phyloP scores from a whole-genome alignment of 2,329 filamentous ascomycete species.

The Drechslera avenae region DNA sequence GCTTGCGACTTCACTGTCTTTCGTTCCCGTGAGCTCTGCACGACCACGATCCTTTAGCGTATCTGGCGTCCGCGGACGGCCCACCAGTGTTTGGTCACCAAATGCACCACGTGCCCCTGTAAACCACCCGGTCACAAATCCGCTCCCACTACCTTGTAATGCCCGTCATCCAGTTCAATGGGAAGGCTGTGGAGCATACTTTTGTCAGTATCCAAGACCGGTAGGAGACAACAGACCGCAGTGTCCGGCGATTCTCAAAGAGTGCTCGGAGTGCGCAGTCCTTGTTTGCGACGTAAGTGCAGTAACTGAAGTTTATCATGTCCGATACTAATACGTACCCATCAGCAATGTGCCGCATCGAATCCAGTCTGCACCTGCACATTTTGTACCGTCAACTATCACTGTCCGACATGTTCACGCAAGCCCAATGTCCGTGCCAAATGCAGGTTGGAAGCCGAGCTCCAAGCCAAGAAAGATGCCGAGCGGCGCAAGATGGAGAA shows the following conservation, averaged over 20 bases:
- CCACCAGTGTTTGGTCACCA: constrained; percentile 34
- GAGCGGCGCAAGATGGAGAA: constrained; percentile 37
- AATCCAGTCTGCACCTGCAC: constrained; percentile 46
- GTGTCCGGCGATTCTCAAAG: constrained; percentile 45
- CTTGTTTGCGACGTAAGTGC: constrained; percentile 50
- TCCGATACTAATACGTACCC: constrained; percentile 12
- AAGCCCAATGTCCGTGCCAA: constrained; percentile 42
- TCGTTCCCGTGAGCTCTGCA: constrained; percentile 41
- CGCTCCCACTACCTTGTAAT: constrained; percentile 47
- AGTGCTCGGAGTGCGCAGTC: constrained; percentile 49
- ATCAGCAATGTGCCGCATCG: constrained; percentile 37
- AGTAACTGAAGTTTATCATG: not conserved
- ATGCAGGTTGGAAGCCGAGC: constrained; percentile 46
- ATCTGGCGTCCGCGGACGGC: constrained; percentile 45
- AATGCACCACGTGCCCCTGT: constrained; percentile 28
- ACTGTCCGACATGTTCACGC: constrained; percentile 47
- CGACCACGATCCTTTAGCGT: constrained; percentile 47
- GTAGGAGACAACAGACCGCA: constrained; percentile 47
- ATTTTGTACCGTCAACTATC: constrained; percentile 47
- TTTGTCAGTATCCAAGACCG: constrained; percentile 47
- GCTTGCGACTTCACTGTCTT: constrained; percentile 31
- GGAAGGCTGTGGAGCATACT: constrained; percentile 52
- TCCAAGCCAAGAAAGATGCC: constrained; percentile 37
- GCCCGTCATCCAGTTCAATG: constrained; percentile 51
- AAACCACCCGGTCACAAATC: constrained; percentile 38